These are phyloP conservation scores for Quercus engelmannii DNA, from an alignment of 306 rosid genomes.

Conservation along the genomic window DNA sequence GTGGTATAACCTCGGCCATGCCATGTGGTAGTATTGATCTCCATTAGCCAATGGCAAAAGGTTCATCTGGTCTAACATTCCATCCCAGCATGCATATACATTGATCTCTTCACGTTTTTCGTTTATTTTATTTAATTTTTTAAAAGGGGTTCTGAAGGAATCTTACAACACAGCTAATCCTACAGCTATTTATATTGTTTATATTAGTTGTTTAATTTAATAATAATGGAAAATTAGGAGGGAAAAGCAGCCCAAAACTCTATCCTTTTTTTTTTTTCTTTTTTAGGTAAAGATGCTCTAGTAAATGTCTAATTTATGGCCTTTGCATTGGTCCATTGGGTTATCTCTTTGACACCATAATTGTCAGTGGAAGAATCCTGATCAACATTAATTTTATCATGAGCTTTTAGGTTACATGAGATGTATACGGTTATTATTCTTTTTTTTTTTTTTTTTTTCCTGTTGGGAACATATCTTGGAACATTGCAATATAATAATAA, in stretches of 20 bases:
- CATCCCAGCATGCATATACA: too few species aligned
- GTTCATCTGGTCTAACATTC: too few species aligned
- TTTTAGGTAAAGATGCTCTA: neutral
- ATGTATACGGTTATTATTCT: neutral
- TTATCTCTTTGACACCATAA: neutral
- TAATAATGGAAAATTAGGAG: neutral
- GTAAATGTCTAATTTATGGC: neutral
- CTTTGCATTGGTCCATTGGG: neutral
- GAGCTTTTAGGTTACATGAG: neutral
- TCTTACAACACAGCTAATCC: conserved; percentile 10
- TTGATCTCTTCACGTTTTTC: neutral
- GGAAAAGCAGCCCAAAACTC: neutral
- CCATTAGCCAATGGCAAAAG: too few species aligned
- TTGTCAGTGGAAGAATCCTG: neutral
- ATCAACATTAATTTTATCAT: neutral
- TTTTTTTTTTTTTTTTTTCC: too few species aligned
- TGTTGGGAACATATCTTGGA: neutral
- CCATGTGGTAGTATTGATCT: too few species aligned
- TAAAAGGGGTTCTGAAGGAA: neutral
- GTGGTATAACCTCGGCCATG: too few species aligned
- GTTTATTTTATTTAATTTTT: neutral
- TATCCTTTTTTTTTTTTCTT: neutral
- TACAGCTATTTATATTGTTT: neutral
- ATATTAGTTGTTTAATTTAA: neutral
- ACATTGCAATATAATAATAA: neutral